A percentile compares a stretch with the other conserved stretches of the same genome.
Evolutionary conservation across 73 alveolate species (phyloP).

Genomic region (Paramecium sexaurelia): DNA sequence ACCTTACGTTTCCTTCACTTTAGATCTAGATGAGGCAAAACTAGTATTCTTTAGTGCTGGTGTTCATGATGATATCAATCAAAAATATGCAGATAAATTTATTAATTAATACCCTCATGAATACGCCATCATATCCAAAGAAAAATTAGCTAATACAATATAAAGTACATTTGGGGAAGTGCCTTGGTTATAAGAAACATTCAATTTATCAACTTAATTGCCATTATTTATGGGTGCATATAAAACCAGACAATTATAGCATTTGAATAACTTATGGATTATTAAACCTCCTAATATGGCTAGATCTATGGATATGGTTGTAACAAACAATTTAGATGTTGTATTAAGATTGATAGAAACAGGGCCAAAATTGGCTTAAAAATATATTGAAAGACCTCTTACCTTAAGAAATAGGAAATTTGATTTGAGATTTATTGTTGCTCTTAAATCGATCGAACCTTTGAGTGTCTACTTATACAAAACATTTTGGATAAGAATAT

Average conservation of each 20-base stretch:
- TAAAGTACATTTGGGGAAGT: conserved; percentile 75
- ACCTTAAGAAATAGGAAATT: conserved; percentile 79
- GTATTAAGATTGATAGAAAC: conserved; percentile 90
- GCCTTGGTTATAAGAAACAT: conserved; percentile 84
- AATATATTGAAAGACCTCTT: conserved; percentile 85
- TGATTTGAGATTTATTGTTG: conserved; percentile 93
- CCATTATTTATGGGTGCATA: conserved; percentile 95
- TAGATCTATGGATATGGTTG: conserved; percentile 91
- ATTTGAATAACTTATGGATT: conserved; percentile 93
- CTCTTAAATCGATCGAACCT: conserved; percentile 87
- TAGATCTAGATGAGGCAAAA: conserved; percentile 81
- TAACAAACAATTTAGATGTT: conserved; percentile 88
- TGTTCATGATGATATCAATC: conserved; percentile 72
- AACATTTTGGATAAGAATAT: conserved; percentile 92
- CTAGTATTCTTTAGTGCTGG: conserved; percentile 82
- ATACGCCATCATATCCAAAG: conserved; percentile 83
- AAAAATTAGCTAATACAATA: conserved; percentile 83
- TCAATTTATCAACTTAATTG: conserved; percentile 78
- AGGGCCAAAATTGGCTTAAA: conserved; percentile 95
- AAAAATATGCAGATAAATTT: conserved; percentile 70
- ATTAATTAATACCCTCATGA: conserved; percentile 93
- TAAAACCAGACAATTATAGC: conserved; percentile 77
- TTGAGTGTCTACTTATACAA: conserved; percentile 87
- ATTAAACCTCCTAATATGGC: conserved; percentile 93
- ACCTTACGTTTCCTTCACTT: conserved; percentile 73